phyloP scores from a whole-genome alignment of 176 grass and related monocot species.

The Panicum miliaceum region DNA sequence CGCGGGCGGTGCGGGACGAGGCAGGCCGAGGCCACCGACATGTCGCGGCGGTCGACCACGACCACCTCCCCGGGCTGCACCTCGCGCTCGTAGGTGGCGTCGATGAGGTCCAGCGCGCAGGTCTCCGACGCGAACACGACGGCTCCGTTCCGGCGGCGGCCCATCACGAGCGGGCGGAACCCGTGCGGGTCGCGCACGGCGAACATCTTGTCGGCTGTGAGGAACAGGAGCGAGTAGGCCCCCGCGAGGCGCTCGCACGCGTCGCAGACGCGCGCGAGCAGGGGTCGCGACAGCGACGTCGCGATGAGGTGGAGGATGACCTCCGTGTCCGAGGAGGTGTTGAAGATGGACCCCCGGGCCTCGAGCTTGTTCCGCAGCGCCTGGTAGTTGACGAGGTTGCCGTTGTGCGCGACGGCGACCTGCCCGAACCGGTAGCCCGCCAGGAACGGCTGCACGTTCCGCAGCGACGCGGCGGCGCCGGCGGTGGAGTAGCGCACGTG shows the following conservation, averaged over 20 bases:
- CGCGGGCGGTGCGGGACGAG: slow-evolving; percentile 55
- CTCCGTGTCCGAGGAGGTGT: slow-evolving; percentile 76
- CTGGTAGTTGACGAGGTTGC: slow-evolving; percentile 74
- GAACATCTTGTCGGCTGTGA: slow-evolving; percentile 68
- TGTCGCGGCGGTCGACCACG: slow-evolving; percentile 69
- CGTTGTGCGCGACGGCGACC: slow-evolving; percentile 77
- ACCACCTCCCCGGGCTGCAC: slow-evolving; percentile 78
- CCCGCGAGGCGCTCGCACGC: slow-evolving; percentile 63
- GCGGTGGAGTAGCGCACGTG: slow-evolving; percentile 79
- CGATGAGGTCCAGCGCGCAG: slow-evolving; percentile 81
- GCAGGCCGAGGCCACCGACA: slow-evolving; percentile 50
- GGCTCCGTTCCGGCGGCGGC: slow-evolving; percentile 63
- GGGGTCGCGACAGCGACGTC: slow-evolving; percentile 58
- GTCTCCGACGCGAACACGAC: slow-evolving; percentile 83
- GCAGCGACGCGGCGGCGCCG: slow-evolving; percentile 46
- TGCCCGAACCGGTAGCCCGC: slow-evolving; percentile 56
- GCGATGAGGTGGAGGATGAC: slow-evolving; percentile 79
- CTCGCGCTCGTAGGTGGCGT: slow-evolving; percentile 74
- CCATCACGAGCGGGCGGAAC: slow-evolving; percentile 80
- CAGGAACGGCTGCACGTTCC: slow-evolving; percentile 79
- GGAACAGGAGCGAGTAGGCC: slow-evolving; percentile 70
- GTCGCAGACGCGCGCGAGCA: slow-evolving; percentile 66
- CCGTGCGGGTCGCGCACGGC: slow-evolving; percentile 76
- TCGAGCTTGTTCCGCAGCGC: slow-evolving; percentile 64
- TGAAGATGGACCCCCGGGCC: slow-evolving; percentile 70